These are phyloP conservation scores for Mycena rosella DNA, from an alignment of 768 basidiomycete genomes.

Conservation along the genomic window DNA sequence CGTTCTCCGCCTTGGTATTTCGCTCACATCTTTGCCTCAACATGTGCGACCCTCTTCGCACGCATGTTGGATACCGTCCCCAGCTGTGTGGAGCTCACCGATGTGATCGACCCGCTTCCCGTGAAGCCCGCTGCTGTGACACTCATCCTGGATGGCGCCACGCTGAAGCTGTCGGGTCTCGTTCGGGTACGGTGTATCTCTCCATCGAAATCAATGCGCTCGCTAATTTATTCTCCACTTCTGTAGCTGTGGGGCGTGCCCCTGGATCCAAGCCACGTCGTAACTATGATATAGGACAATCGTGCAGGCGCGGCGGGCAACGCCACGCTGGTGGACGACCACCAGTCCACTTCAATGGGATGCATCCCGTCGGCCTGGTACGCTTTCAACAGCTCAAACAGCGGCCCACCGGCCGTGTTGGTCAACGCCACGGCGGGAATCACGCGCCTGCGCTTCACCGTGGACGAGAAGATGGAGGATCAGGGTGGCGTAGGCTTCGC, in stretches of 20 bases:
- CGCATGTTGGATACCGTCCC: conserved; percentile 33
- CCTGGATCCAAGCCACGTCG: too few species aligned
- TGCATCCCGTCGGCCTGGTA: background rate
- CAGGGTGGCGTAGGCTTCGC: conserved; percentile 13
- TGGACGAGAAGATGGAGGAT: background rate
- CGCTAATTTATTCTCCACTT: background rate
- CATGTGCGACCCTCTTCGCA: conserved; percentile 19
- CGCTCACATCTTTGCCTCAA: conserved; percentile 4
- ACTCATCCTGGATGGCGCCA: conserved; percentile 3
- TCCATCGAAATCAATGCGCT: too few species aligned
- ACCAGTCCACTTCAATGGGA: background rate
- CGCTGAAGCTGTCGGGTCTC: background rate
- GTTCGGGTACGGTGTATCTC: background rate
- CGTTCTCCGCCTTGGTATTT: background rate
- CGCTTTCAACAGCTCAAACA: background rate
- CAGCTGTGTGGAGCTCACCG: conserved; percentile 17
- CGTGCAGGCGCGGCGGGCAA: background rate
- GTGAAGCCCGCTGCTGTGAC: conserved; percentile 7
- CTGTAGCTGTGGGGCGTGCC: too few species aligned
- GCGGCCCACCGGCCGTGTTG: too few species aligned
- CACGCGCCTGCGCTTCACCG: background rate
- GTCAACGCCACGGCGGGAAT: background rate
- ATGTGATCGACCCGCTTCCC: conserved; percentile 19
- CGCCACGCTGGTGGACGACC: background rate
- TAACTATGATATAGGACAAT: too few species aligned